Evolutionary conservation across 2,329 filamentous ascomycete species (phyloP).

Genomic region (Xylaria polymorpha): DNA sequence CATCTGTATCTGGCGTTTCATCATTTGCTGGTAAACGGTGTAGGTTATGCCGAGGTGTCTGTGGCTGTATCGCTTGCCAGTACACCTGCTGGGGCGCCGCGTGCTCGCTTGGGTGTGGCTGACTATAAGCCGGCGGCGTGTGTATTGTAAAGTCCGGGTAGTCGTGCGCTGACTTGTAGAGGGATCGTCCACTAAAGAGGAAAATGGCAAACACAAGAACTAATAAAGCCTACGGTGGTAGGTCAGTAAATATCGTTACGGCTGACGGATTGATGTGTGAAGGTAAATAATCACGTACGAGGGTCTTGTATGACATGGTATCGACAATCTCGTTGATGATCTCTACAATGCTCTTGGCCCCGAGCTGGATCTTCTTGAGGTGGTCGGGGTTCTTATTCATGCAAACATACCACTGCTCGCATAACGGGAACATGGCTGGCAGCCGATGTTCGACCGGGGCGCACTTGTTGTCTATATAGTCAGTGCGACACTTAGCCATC

Average conservation of each 20-base stretch:
- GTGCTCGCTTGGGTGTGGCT: constrained; percentile 39
- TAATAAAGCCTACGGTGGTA: constrained; percentile 41
- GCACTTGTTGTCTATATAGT: constrained; percentile 83
- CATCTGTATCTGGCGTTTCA: constrained; percentile 61
- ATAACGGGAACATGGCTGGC: constrained; percentile 78
- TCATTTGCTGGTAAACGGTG: constrained; percentile 43
- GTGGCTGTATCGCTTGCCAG: constrained; percentile 48
- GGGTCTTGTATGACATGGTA: constrained; percentile 84
- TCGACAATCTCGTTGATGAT: constrained; percentile 96
- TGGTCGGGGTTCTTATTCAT: constrained; percentile 85
- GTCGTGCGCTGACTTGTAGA: constrained; percentile 46
- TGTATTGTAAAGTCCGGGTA: constrained; percentile 42
- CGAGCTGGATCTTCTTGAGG: constrained; percentile 82
- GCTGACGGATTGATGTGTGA: neutral
- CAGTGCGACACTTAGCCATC: constrained; percentile 77
- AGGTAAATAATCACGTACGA: constrained; percentile 57
- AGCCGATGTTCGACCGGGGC: constrained; percentile 68
- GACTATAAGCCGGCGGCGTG: constrained; percentile 38
- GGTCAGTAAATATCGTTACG: constrained; percentile 34
- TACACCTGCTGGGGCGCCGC: constrained; percentile 44
- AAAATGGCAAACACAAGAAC: constrained; percentile 47
- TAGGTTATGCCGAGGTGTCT: constrained; percentile 45
- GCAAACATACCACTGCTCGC: constrained; percentile 85
- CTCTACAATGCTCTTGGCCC: constrained; percentile 87
- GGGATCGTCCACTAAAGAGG: constrained; percentile 48